Conservation (phyloP, 345 rosid species). For the Euphorbia lathyris region DNA sequence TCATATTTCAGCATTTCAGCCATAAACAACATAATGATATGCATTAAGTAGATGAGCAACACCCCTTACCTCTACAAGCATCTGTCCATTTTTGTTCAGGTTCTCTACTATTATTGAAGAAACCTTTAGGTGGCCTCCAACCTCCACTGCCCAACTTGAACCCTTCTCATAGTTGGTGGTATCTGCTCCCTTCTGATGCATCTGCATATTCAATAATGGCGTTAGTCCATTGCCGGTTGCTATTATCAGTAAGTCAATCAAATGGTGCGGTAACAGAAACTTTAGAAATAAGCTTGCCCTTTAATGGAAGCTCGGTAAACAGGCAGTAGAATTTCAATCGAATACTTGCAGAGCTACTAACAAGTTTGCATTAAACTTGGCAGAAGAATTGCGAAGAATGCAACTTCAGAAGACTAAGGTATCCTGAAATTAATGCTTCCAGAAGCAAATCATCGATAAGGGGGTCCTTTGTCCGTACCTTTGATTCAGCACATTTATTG, state of each 20-base stretch:
- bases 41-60: not conserved
- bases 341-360: not conserved
- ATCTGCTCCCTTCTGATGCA: conserved; percentile 56
- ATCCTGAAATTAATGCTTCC: conserved; percentile 7
- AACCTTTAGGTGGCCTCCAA: conserved; percentile 88
- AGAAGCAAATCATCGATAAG: conserved; percentile 1
- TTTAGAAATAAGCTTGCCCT: not conserved
- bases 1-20: no score
- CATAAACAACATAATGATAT: conserved; percentile 10
- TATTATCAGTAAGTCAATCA: not conserved
- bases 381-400: not conserved
- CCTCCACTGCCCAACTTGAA: conserved; percentile 82
- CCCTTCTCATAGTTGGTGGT: conserved; percentile 48
- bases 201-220: conserved; percentile 42
- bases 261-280: not conserved
- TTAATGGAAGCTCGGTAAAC: not conserved
- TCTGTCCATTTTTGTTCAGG: conserved; percentile 73
- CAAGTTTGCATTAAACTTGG: not conserved
- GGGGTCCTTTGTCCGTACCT: conserved; percentile 40
- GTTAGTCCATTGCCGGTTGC: not conserved
- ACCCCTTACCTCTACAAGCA: conserved; percentile 75
- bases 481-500: conserved; percentile 58
- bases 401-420: conserved; percentile 1
- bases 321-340: not conserved
- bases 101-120: conserved; percentile 90